Conservation (phyloP, 2,329 filamentous ascomycete species). For the Diaporthe helianthi region DNA sequence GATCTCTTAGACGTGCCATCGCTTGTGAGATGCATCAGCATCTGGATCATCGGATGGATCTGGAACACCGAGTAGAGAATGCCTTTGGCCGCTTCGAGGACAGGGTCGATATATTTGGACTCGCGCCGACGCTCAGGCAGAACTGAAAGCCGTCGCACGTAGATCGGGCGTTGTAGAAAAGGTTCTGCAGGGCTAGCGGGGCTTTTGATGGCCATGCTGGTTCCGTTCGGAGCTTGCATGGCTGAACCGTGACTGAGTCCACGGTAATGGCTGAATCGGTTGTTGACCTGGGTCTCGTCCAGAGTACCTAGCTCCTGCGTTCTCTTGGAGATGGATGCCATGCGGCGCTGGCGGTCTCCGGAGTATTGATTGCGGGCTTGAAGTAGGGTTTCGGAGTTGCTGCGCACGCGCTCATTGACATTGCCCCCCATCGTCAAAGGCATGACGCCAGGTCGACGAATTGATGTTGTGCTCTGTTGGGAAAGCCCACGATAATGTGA, state of each 20-base stretch:
- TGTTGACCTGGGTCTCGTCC: conserved; percentile 67
- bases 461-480: conserved; percentile 65
- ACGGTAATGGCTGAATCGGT: conserved; percentile 71
- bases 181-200: conserved; percentile 67
- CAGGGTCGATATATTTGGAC: conserved; percentile 65
- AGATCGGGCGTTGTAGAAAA: conserved; percentile 64
- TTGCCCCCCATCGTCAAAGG: conserved; percentile 70
- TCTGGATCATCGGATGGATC: conserved; percentile 72
- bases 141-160: conserved; percentile 68
- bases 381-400: conserved; percentile 68
- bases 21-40: conserved; percentile 66
- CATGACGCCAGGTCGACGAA: conserved; percentile 76
- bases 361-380: conserved; percentile 55
- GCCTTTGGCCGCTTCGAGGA: conserved; percentile 70
- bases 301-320: conserved; percentile 67
- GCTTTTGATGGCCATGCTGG: conserved; percentile 52
- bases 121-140: conserved; percentile 69
- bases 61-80: conserved; percentile 73
- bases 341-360: conserved; percentile 64
- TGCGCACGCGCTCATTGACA: conserved; percentile 70
- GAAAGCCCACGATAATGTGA: conserved; percentile 82
- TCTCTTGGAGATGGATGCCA: conserved; percentile 69
- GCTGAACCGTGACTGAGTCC: conserved; percentile 73
- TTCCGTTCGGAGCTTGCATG: conserved; percentile 60
- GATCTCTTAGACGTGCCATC: conserved; percentile 67